Evolutionary conservation across 2,329 filamentous ascomycete genomes (phyloP).

Genomic region (Chaetomium sp.): DNA sequence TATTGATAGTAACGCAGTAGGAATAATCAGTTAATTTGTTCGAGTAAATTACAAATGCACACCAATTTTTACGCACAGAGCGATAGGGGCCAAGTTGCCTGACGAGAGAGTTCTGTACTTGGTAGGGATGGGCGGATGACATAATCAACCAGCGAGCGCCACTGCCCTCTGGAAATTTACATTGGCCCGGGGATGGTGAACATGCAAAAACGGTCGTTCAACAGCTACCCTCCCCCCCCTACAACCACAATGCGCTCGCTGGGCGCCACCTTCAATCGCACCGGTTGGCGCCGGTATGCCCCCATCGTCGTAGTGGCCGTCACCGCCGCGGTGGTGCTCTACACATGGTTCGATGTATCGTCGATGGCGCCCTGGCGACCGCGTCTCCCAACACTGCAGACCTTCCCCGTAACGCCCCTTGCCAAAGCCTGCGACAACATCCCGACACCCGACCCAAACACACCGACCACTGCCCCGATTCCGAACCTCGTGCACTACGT

Average conservation of each 20-base stretch:
- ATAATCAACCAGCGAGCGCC: too few relatives aligned
- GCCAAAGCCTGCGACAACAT: slow-evolving; percentile 17
- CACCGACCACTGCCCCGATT: slow-evolving; percentile 21
- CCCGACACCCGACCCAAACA: background rate
- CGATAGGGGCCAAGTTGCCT: too few relatives aligned
- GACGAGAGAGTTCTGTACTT: too few relatives aligned
- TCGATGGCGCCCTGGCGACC: slow-evolving; percentile 3
- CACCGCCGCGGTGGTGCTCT: background rate
- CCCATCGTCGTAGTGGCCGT: background rate
- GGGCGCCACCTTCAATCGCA: background rate
- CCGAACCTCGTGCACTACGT: slow-evolving; percentile 38
- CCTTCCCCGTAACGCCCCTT: slow-evolving; percentile 16
- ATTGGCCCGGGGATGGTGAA: too few relatives aligned
- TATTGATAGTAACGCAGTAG: too few relatives aligned
- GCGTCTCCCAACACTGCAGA: background rate
- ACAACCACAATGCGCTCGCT: background rate
- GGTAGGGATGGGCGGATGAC: too few relatives aligned
- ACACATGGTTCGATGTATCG: slow-evolving; percentile 9
- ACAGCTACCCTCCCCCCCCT: background rate
- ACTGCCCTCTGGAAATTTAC: too few relatives aligned
- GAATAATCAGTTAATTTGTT: too few relatives aligned
- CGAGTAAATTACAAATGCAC: too few relatives aligned
- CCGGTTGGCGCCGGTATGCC: slow-evolving; percentile 12
- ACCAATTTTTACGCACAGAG: too few relatives aligned
- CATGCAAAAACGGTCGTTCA: background rate